Percentiles rank a stretch among this genome's conserved stretches.
Conservation (phyloP, 495 filamentous ascomycete genomes). For the Neurospora sp. region DNA sequence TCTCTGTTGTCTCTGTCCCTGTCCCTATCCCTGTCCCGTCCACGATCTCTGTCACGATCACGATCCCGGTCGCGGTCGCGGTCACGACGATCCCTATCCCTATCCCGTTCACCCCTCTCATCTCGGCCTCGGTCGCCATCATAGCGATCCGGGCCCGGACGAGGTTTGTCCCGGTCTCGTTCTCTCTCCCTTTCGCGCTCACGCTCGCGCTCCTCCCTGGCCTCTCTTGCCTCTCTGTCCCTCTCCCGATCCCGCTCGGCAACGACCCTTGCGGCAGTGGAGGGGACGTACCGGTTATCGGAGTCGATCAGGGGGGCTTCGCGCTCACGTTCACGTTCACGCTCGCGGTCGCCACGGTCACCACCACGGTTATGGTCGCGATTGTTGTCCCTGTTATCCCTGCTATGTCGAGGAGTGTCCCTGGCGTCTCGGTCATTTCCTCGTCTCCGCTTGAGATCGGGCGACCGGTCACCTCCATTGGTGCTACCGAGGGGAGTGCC, state of each 20-base stretch:
- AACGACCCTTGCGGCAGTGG: conserved; percentile 4
- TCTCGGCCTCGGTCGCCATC: conserved; percentile 10
- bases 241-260: conserved; percentile 28
- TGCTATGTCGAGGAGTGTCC: conserved; percentile 7
- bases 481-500: not conserved
- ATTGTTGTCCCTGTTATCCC: conserved; percentile 1
- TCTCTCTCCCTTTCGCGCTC: conserved; percentile 32
- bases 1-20: conserved; percentile 19
- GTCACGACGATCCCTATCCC: conserved; percentile 13
- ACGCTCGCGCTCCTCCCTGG: conserved; percentile 4
- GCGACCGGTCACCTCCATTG: conserved; percentile 29
- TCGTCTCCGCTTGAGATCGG: conserved; percentile 33
- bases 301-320: conserved; percentile 7
- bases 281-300: conserved; percentile 4
- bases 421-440: conserved; percentile 30
- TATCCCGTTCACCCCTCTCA: conserved; percentile 10
- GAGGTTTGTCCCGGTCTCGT: conserved; percentile 14
- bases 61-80: conserved; percentile 27
- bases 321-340: conserved; percentile 19
- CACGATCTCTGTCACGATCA: conserved; percentile 18
- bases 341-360: conserved; percentile 11
- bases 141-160: conserved; percentile 9
- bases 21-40: conserved; percentile 29
- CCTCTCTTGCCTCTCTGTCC: conserved; percentile 8
- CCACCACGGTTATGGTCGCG: not conserved